Evolutionary conservation across 371 early-diverging fungal genomes (phyloP).

Genomic region (Amoeboaphelidium occidentale): DNA sequence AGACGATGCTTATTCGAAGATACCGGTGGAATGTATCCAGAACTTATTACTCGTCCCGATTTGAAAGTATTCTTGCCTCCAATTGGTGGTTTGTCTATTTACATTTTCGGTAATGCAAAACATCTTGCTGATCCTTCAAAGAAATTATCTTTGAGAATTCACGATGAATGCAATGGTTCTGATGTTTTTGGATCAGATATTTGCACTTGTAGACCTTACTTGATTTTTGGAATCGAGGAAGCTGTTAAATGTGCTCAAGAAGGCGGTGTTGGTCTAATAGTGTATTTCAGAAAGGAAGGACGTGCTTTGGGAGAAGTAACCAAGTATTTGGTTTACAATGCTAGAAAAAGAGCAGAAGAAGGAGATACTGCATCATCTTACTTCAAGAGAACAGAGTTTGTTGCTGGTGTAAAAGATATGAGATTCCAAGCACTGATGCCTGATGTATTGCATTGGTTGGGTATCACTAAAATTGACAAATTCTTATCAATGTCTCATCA

Average conservation of each 20-base stretch:
- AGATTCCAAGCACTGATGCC: slow-evolving; percentile 94
- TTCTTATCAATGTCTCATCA: slow-evolving; percentile 35
- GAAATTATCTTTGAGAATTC: slow-evolving; percentile 62
- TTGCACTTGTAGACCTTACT: slow-evolving; percentile 82
- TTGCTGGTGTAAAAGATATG: slow-evolving; percentile 93
- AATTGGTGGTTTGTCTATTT: slow-evolving; percentile 76
- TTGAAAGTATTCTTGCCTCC: slow-evolving; percentile 82
- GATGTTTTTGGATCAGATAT: slow-evolving; percentile 85
- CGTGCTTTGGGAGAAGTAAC: slow-evolving; percentile 87
- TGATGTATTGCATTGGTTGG: slow-evolving; percentile 87
- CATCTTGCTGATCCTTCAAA: slow-evolving; percentile 51
- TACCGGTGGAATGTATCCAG: slow-evolving; percentile 86
- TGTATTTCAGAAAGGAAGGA: slow-evolving; percentile 76
- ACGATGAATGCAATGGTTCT: slow-evolving; percentile 78
- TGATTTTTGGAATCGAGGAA: slow-evolving; percentile 79
- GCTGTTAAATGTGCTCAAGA: slow-evolving; percentile 67
- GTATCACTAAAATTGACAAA: slow-evolving; percentile 76
- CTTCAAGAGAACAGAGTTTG: slow-evolving; percentile 69
- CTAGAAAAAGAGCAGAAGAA: slow-evolving; percentile 55
- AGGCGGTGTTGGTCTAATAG: slow-evolving; percentile 78
- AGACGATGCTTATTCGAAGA: slow-evolving; percentile 56
- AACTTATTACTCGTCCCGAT: slow-evolving; percentile 77
- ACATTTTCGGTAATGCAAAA: slow-evolving; percentile 73
- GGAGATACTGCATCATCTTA: slow-evolving; percentile 77
- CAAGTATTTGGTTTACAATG: slow-evolving; percentile 65